phyloP scores from a whole-genome alignment of 192 early-diverging fungal genomes.

The Umbelopsis sp. region DNA sequence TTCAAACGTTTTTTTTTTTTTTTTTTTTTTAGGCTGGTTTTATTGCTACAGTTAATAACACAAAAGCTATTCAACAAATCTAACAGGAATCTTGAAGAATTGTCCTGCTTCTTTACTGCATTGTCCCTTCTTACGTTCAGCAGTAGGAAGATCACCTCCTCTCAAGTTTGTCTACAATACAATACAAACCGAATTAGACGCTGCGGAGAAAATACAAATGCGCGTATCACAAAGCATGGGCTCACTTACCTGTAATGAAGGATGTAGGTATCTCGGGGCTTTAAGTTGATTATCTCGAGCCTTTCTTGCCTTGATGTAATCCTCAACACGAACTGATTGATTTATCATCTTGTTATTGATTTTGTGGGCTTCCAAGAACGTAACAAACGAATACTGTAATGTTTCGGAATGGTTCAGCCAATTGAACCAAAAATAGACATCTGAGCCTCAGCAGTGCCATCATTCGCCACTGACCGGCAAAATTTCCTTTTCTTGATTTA shows the following conservation, averaged over 20 bases:
- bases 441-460: too few species aligned
- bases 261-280: slow-evolving; percentile 34
- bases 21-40: too few species aligned
- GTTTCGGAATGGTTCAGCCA: not conserved
- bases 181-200: not conserved
- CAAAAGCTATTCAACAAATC: slow-evolving; percentile 17
- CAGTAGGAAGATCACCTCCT: slow-evolving; percentile 25
- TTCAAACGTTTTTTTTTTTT: not conserved
- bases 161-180: slow-evolving; percentile 33
- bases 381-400: slow-evolving; percentile 25
- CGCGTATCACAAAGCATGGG: not conserved
- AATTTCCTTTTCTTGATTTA: too few species aligned
- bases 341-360: slow-evolving; percentile 32
- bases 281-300: slow-evolving; percentile 27
- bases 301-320: slow-evolving; percentile 25
- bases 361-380: slow-evolving; percentile 26
- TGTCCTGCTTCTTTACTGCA: not conserved
- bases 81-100: slow-evolving; percentile 34
- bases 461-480: too few species aligned
- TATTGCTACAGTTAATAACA: not conserved
- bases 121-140: not conserved
- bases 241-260: slow-evolving; percentile 33
- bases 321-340: slow-evolving; percentile 3
- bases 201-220: too few species aligned
- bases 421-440: not conserved